Evolutionary conservation across 2,329 filamentous ascomycete genomes (phyloP), one percentile per base, ranked within the genome.

Genomic region (Exophiala calicioides): DNA sequence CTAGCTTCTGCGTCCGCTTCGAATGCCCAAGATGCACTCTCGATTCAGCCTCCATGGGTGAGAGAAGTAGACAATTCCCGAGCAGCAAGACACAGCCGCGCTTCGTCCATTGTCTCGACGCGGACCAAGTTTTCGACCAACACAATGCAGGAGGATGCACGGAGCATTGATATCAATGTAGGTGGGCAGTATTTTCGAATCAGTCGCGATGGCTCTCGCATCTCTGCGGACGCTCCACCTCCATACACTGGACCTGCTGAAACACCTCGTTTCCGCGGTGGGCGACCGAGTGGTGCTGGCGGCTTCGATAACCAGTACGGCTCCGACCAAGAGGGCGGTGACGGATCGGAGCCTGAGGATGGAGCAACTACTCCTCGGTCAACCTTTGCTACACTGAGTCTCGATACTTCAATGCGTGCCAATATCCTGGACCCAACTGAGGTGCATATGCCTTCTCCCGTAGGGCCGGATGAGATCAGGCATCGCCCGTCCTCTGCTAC

Each of bases 101-200:
- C 62, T 20, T 64, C 62, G 5, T 63, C 60, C 32, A 58, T 63
- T 16, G 47, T 64, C 3, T 65, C 62, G 3, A 64, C 61, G 16
- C 53, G 55, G 29, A 64, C 62, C 9, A 59, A 52, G 24, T 51
- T 59, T 23, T 62, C 60, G n/a, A 63, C 60, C 20, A 55, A 41
- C 13, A 62, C 61, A n/a, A 27, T 62, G 12, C 52, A 53, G 18
- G 58, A 59, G 6, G 58, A 60, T 44, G 56, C 57, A 5, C 51
- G 58, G 29, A 64, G 62, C 40, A 58, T 65, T 32, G 61, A 65
- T 45, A 48, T 65, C 24, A 47, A 59, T 26, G 41, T 62, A 21
- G 62, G 58, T 10, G 58, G 57, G 5, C 59, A 58, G 41, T 44
- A 56, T 26, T 65, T 64, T 42, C 50, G 61, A 15, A 65, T 65